Percentiles rank a stretch among this genome's conserved stretches.
phyloP scores from a whole-genome alignment of 2,329 filamentous ascomycete genomes.

The Penicillium concentricum region DNA sequence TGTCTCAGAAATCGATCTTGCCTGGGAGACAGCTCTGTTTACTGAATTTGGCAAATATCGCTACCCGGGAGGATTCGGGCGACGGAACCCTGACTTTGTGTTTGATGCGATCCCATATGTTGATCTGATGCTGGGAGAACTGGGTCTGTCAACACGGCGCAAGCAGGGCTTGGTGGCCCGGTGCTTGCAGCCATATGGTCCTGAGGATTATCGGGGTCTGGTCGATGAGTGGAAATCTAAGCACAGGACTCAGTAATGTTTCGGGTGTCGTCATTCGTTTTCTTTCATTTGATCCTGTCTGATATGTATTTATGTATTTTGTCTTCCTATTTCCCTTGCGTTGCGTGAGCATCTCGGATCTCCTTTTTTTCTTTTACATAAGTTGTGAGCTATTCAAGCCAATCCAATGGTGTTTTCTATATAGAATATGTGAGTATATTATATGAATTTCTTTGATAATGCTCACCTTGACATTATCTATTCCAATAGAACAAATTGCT shows the following conservation, averaged over 20 bases:
- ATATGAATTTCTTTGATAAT: not conserved
- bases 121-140: conserved; percentile 65
- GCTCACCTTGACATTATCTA: not conserved
- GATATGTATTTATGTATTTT: not conserved
- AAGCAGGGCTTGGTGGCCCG: conserved; percentile 36
- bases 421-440: not conserved
- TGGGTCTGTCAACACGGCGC: conserved; percentile 55
- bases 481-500: conserved; percentile 22
- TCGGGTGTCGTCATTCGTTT: not conserved
- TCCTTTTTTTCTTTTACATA: not conserved
- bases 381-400: not conserved
- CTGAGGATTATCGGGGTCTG: conserved; percentile 43
- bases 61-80: conserved; percentile 61
- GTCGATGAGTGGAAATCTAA: conserved; percentile 41
- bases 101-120: conserved; percentile 75
- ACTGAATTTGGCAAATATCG: conserved; percentile 69
- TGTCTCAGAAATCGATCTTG: conserved; percentile 35
- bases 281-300: not conserved
- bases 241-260: not conserved
- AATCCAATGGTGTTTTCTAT: not conserved
- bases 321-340: not conserved
- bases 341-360: not conserved
- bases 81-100: conserved; percentile 59
- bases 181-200: conserved; percentile 39
- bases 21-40: conserved; percentile 60